phyloP scores from a whole-genome alignment of 2,329 filamentous ascomycete genomes.

The Bipolaris zeicola region DNA sequence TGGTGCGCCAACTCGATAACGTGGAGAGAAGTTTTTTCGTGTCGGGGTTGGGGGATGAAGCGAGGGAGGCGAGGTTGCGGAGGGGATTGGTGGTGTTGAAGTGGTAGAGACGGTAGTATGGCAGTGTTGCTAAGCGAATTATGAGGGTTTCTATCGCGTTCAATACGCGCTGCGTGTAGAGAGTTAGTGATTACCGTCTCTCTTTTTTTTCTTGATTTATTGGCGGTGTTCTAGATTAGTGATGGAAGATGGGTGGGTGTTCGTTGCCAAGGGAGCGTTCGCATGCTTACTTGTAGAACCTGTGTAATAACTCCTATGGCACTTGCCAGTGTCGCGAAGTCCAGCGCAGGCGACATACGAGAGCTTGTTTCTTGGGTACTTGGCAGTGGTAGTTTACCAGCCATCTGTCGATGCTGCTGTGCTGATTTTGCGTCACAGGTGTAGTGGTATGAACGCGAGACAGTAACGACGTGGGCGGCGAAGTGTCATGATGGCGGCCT shows the following conservation, averaged over 20 bases:
- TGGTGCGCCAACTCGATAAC: not conserved
- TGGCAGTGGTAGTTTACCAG: not conserved
- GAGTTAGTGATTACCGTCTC: not conserved
- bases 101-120: constrained; percentile 2
- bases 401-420: not conserved
- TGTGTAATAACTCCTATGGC: not conserved
- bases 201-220: too few relatives aligned
- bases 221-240: too few relatives aligned
- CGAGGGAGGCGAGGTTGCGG: not conserved
- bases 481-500: not conserved
- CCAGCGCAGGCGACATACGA: not conserved
- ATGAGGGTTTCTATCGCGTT: not conserved
- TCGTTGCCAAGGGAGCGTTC: not conserved
- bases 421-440: not conserved
- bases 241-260: not conserved
- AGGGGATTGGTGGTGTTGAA: not conserved
- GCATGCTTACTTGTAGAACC: not conserved
- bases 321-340: not conserved
- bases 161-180: not conserved
- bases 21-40: not conserved
- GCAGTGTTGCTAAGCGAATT: not conserved
- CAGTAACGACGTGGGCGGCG: too few relatives aligned
- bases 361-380: not conserved
- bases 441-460: not conserved
- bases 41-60: not conserved